Base-by-base conservation (phyloP, 1,139 yeast genomes). In the Pichia sp. region DNA sequence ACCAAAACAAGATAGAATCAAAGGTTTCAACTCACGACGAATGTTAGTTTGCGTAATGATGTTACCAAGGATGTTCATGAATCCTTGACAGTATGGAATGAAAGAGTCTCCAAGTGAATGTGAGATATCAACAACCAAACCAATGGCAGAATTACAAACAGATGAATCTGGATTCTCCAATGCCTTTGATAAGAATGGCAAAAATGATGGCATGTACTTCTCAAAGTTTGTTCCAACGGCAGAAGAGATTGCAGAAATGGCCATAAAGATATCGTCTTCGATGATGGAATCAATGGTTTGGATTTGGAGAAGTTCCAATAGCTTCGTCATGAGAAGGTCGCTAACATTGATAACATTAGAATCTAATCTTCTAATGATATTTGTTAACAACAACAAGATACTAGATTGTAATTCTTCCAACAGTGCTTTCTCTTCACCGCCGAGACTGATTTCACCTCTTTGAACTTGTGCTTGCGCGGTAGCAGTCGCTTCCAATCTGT, bases 91-190 rank as follows among this genome's bases (percentile, higher is more conserved):
- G 59, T 85, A 88, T 37, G 81, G 84, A 39, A 72, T 69, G 47
- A 88, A 76, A 29, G 69, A 71, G 25, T 69, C 70, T 22, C 94
- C 95, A 37, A 93, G 68, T 1, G 96, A 83, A 55, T 87, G 94
- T n/a, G 94, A 75, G 49, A 91, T 80, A 61, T 91, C 98, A n/a
- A 96, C 96, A 41, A 91, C 88, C 41, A 93, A 72, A 5, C 98
- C 97, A 42, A 91, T 86, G 3, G 97, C 95, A 12, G 95, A 84
- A 46, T 72, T 74, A 50, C 94, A 79, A 17, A 87, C 77, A 29
- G 88, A 84, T 8, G 87, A 75, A 33, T 86, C 95, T 10, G 84
- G 77, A 59, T 86, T 88, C 51, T 76, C 74, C 47, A 91, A 68
- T 0, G 95, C 95, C 44, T 70, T 69, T 16, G 77, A 75, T 57